A percentile compares a stretch with the other conserved stretches of the same genome.
These are phyloP conservation scores for Passalora sequoiae DNA, from an alignment of 2,329 filamentous ascomycete species.

Conservation along the genomic window DNA sequence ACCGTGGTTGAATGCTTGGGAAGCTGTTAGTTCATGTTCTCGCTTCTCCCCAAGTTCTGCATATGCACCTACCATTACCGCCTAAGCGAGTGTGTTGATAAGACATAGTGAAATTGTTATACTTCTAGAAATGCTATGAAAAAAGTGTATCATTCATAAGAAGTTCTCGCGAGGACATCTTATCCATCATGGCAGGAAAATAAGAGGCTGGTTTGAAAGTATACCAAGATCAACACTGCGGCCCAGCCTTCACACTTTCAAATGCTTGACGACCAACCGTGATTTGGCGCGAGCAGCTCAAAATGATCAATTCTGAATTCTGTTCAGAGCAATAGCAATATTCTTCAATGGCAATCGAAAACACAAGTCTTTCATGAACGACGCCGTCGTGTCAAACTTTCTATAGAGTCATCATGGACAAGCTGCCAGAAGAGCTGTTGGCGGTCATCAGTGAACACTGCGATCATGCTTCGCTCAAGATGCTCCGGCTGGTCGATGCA, in stretches of 20 bases:
- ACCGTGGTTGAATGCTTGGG: constrained; percentile 71
- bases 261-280: no score
- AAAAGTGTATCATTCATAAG: no score
- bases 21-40: background rate
- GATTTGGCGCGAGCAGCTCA: background rate
- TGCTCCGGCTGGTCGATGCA: constrained; percentile 20
- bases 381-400: no score
- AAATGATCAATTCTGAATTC: constrained; percentile 3
- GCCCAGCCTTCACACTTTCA: no score
- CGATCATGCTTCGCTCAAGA: constrained; percentile 20
- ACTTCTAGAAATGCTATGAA: background rate
- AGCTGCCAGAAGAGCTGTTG: constrained; percentile 28
- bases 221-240: no score
- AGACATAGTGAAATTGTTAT: constrained; percentile 13
- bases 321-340: background rate
- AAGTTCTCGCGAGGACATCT: no score
- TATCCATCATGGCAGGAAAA: no score
- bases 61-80: constrained; percentile 14
- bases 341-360: no score
- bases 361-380: no score
- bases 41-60: no score
- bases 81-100: constrained; percentile 19
- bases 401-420: constrained; percentile 15
- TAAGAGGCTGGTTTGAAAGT: no score
- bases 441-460: constrained; percentile 22